Evolutionary conservation across 371 early-diverging fungal species (phyloP), one percentile per base, ranked within the genome.

Genomic region (Rhizomucor miehei): DNA sequence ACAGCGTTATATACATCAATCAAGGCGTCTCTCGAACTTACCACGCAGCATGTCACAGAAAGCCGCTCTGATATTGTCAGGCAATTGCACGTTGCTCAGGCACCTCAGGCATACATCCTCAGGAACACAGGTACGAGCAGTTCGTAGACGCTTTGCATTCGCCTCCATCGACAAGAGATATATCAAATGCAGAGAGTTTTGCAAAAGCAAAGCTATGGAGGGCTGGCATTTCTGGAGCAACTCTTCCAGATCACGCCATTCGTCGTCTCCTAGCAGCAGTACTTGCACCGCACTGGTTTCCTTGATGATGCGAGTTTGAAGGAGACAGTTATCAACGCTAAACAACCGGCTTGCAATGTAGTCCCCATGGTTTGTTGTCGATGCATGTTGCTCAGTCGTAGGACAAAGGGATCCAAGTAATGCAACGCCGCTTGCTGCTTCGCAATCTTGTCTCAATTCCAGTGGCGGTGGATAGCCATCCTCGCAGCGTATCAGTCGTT

Each of bases 41-140:
- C 79, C 77, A 76, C 65, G 51, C 10, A 82, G 44, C 44, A 73
- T 40, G 58, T 80, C 71, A 44, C 73, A 71, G 52, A 71, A 79
- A 12, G 54, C 58, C 1, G 75, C 65, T 14, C 77, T 56, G 8
- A 80, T 57, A 14, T 43, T 55, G 17, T 47, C 52, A 0, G 80
- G 80, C 5, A 82, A 44, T 12, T 57, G 55, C 9, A 62, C 54
- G 47, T 72, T 62, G 19, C 66, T 63, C 13, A 82, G 2, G 21
- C 72, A 73, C 13, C 65, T 44, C 4, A 71, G 41, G 54, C 80
- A 80, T 9, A 70, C 66, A 36, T 77, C 63, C 24, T 72, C 50
- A 3, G 65, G 57, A 14, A 79, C 40, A 25, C 63, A 59, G 3
- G 44, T 52, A 20, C 66, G 63, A 0, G 54, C 55, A 10, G 49